These are phyloP conservation scores for Limnanthes douglasii DNA, from an alignment of 345 rosid species.

Conservation along the genomic window DNA sequence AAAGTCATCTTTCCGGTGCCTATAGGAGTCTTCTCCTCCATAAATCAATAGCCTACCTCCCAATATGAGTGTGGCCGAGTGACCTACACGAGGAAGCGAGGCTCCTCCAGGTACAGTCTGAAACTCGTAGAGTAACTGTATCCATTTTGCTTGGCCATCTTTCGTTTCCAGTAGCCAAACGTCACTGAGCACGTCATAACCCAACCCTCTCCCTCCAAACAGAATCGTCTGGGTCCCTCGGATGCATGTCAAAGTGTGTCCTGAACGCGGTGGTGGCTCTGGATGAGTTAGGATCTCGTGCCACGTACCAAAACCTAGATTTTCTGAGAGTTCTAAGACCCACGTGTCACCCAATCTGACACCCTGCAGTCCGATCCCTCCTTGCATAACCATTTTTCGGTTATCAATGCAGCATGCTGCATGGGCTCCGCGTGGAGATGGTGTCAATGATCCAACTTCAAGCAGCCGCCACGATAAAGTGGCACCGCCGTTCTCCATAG, in stretches of 20 bases:
- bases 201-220: constrained; percentile 88
- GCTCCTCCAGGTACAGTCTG: constrained; percentile 32
- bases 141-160: constrained; percentile 36
- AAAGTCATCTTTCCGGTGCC: constrained; percentile 75
- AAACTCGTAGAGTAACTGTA: constrained; percentile 40
- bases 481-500: constrained; percentile 22
- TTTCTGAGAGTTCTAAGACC: constrained; percentile 64
- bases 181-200: constrained; percentile 73
- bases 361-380: constrained; percentile 67
- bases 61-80: constrained; percentile 58
- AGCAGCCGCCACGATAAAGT: constrained; percentile 57
- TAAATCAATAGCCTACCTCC: constrained; percentile 68
- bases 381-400: constrained; percentile 67
- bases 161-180: constrained; percentile 63
- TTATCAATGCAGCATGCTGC: constrained; percentile 62
- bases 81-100: constrained; percentile 87
- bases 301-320: constrained; percentile 48
- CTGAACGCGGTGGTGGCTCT: constrained; percentile 85
- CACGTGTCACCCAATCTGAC: constrained; percentile 73
- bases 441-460: constrained; percentile 30
- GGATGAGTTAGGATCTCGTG: constrained; percentile 32
- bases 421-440: constrained; percentile 93
- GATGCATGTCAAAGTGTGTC: constrained; percentile 67
- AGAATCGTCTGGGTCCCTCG: constrained; percentile 38
- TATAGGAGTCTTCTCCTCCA: constrained; percentile 84